Evolutionary conservation across 2,329 filamentous ascomycete species (phyloP).

Genomic region (Cytospora paraplurivora): DNA sequence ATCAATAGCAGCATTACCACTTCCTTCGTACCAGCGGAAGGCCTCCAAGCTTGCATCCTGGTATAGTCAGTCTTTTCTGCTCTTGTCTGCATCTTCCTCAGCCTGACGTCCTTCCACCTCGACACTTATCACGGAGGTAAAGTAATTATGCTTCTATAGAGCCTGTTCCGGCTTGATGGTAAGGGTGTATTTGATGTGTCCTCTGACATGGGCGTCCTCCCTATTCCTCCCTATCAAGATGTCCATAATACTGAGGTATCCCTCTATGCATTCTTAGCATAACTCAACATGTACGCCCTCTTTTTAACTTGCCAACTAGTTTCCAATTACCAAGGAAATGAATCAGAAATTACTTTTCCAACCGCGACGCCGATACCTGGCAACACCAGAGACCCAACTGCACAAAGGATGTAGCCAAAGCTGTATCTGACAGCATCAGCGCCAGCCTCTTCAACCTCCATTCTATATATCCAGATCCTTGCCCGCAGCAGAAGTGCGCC

Average conservation of each 20-base stretch:
- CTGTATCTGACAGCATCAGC: not conserved
- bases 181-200: too few relatives aligned
- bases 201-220: too few relatives aligned
- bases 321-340: not conserved
- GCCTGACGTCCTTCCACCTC: too few relatives aligned
- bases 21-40: too few relatives aligned
- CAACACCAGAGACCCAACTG: not conserved
- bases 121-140: too few relatives aligned
- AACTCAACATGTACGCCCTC: not conserved
- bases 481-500: constrained; percentile 19
- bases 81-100: too few relatives aligned
- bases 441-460: not conserved
- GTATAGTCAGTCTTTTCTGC: too few relatives aligned
- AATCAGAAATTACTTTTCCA: not conserved
- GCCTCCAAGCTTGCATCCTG: too few relatives aligned
- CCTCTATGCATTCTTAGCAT: not conserved
- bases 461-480: not conserved
- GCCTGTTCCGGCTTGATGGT: too few relatives aligned
- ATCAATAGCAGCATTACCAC: too few relatives aligned
- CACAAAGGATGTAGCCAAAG: not conserved
- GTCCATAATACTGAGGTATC: not conserved
- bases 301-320: not conserved
- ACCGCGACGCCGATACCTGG: not conserved
- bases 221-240: not conserved
- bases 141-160: too few relatives aligned